Conservation (phyloP, 805 yeast genomes). For the Kregervanrija fluxuum region DNA sequence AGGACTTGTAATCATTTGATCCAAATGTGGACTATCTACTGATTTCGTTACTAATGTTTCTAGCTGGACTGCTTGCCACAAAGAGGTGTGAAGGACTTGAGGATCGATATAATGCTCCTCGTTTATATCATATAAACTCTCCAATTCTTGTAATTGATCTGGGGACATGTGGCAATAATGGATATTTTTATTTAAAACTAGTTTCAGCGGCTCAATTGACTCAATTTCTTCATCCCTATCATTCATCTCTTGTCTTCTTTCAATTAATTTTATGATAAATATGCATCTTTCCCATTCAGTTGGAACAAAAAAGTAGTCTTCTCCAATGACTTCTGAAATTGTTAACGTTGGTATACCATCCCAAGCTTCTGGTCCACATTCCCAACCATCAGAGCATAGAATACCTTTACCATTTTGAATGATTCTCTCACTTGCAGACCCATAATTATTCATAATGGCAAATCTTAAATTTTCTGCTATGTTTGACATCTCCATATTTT, state of each 20-base stretch:
- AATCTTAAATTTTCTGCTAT: conserved; percentile 32
- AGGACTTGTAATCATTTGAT: conserved; percentile 21
- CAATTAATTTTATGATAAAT: conserved; percentile 37
- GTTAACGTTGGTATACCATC: conserved; percentile 36
- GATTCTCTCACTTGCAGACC: conserved; percentile 37
- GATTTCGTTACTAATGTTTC: conserved; percentile 33
- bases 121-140: conserved; percentile 29
- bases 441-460: conserved; percentile 38
- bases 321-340: conserved; percentile 37
- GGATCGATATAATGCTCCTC: conserved; percentile 34
- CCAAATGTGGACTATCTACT: conserved; percentile 22
- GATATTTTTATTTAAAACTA: conserved; percentile 34
- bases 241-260: conserved; percentile 24
- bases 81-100: conserved; percentile 35
- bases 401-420: conserved; percentile 40
- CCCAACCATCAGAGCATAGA: conserved; percentile 44
- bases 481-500: conserved; percentile 29
- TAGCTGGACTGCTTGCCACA: conserved; percentile 42
- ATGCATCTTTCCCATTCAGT: conserved; percentile 50
- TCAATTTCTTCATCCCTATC: conserved; percentile 7
- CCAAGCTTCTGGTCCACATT: conserved; percentile 38
- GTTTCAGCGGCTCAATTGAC: conserved; percentile 20
- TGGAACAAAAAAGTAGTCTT: conserved; percentile 46
- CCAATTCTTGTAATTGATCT: conserved; percentile 38
- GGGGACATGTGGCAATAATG: conserved; percentile 43